Conservation (phyloP, 306 rosid genomes). For the Citrullus amarus region DNA sequence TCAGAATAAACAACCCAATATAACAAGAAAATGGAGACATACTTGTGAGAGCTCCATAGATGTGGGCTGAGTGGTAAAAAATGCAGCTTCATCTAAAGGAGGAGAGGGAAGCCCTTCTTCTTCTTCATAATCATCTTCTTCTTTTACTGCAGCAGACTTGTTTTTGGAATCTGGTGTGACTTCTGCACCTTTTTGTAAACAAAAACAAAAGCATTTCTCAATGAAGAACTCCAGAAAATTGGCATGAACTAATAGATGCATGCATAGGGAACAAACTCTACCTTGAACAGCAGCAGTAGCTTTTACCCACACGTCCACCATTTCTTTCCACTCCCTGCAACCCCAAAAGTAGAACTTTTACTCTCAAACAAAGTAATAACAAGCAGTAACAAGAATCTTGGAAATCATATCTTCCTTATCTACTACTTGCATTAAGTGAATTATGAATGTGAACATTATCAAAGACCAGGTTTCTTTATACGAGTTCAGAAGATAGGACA, state of each 20-base stretch:
- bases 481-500: neutral
- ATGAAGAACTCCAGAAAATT: neutral
- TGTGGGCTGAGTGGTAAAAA: slow-evolving; percentile 45
- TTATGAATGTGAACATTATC: neutral
- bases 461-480: neutral
- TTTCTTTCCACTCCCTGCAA: slow-evolving; percentile 61
- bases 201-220: neutral
- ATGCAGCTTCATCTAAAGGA: slow-evolving; percentile 76
- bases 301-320: slow-evolving; percentile 77
- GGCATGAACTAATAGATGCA: neutral
- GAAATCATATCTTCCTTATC: neutral
- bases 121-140: slow-evolving; percentile 36
- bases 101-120: slow-evolving; percentile 93
- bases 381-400: neutral
- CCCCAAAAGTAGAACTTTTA: slow-evolving; percentile 4
- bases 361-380: neutral
- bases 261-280: slow-evolving; percentile 6
- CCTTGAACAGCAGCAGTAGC: slow-evolving; percentile 33
- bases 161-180: slow-evolving; percentile 63
- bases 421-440: neutral
- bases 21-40: slow-evolving; percentile 6
- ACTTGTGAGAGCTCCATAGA: slow-evolving; percentile 83
- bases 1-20: neutral
- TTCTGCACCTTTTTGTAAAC: slow-evolving; percentile 27
- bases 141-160: slow-evolving; percentile 52